phyloP scores from a whole-genome alignment of 2,329 filamentous ascomycete species.

The Calycina marina region DNA sequence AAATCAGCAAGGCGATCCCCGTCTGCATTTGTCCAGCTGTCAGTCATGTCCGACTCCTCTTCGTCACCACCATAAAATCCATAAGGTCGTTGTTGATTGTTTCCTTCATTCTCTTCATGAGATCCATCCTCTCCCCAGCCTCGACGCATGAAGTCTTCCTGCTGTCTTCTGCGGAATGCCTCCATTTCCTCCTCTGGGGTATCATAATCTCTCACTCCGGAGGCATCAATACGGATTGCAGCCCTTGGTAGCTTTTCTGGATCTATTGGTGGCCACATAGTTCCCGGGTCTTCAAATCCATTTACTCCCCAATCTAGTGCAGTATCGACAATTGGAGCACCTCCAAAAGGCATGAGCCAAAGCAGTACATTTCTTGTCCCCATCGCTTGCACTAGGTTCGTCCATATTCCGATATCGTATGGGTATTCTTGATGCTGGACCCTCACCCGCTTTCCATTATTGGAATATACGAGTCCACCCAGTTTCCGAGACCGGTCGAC shows the following conservation, averaged over 20 bases:
- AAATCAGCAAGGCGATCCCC: constrained; percentile 63
- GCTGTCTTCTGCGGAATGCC: constrained; percentile 35
- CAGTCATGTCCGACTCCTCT: constrained; percentile 31
- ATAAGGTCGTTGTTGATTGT: constrained; percentile 10
- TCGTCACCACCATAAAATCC: constrained; percentile 21
- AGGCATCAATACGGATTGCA: constrained; percentile 3
- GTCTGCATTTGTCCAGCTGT: constrained; percentile 59
- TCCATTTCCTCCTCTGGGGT: constrained; percentile 26
- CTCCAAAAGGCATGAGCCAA: constrained; percentile 58
- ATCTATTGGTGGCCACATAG: constrained; percentile 49
- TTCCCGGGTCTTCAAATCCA: constrained; percentile 52
- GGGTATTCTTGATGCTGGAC: constrained; percentile 62
- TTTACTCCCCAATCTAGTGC: constrained; percentile 53
- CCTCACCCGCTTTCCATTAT: constrained; percentile 34
- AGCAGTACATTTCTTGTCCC: constrained; percentile 47
- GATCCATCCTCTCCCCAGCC: constrained; percentile 9
- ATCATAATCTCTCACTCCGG: constrained; percentile 9
- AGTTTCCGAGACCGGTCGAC: constrained; percentile 30
- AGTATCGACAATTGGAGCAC: constrained; percentile 27
- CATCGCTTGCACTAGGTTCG: constrained; percentile 65
- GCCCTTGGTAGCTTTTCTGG: constrained; percentile 38
- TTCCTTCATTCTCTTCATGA: constrained; percentile 16
- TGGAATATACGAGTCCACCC: constrained; percentile 25
- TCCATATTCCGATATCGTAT: constrained; percentile 64
- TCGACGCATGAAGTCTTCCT: constrained; percentile 30